These are phyloP conservation scores for Fusarium sp. DNA, from an alignment of 2,329 filamentous ascomycete species.

Conservation along the genomic window DNA sequence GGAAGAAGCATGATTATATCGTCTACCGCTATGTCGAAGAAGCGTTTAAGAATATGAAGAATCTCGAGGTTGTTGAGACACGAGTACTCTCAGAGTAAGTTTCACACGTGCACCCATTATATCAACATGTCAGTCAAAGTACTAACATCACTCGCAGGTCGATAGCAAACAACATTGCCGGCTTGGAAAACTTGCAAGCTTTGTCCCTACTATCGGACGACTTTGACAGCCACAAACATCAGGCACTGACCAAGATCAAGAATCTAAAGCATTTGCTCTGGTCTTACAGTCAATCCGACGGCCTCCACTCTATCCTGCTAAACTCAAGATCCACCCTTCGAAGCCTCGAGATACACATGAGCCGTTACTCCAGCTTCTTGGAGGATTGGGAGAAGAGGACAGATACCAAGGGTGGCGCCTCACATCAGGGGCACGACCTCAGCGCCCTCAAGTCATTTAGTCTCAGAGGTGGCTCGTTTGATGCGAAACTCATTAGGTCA, in stretches of 20 bases:
- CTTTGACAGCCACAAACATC: not conserved
- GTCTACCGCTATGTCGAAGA: conserved; percentile 25
- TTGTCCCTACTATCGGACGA: not conserved
- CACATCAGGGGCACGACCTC: not conserved
- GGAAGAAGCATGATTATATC: conserved; percentile 23
- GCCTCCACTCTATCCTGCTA: not conserved
- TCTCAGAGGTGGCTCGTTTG: not conserved
- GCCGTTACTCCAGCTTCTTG: not conserved
- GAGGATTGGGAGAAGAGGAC: conserved; percentile 3
- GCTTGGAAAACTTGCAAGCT: conserved; percentile 19
- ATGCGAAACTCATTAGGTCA: conserved; percentile 1
- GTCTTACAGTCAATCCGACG: not conserved
- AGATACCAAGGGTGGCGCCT: no score
- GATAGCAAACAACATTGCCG: conserved; percentile 13
- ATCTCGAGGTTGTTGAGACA: conserved; percentile 26
- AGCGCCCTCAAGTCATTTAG: conserved; percentile 12
- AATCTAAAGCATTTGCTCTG: conserved; percentile 26
- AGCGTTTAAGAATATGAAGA: conserved; percentile 20
- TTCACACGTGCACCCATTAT: no score
- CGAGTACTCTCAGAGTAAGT: conserved; percentile 18
- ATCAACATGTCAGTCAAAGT: not conserved
- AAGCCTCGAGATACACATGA: not conserved
- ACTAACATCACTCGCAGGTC: conserved; percentile 13
- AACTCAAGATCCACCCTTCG: conserved; percentile 25
- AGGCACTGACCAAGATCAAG: conserved; percentile 9